Conservation (phyloP, 345 rosid species). For the Toxicodendron radicans region DNA sequence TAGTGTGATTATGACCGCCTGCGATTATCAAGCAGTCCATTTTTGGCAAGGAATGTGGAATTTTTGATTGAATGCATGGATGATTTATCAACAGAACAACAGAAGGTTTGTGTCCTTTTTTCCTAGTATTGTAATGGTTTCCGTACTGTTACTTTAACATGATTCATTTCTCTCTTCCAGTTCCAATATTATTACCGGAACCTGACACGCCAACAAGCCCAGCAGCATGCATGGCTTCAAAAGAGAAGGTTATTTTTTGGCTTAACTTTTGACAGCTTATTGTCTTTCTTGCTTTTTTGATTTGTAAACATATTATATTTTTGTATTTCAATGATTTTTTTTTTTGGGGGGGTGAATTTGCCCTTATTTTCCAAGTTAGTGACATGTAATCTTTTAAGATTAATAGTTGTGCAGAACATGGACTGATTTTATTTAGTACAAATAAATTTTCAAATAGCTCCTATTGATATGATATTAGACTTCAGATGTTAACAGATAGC, state of each 20-base stretch:
- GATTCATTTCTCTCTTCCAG: slow-evolving; percentile 39
- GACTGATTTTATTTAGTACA: neutral
- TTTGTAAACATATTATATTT: neutral
- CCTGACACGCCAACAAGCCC: slow-evolving; percentile 92
- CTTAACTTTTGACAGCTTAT: neutral
- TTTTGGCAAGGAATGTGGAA: slow-evolving; percentile 86
- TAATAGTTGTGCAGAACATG: neutral
- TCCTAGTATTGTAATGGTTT: neutral
- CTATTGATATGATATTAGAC: no score
- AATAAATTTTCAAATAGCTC: no score
- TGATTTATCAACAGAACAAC: slow-evolving; percentile 86
- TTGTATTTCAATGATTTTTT: neutral
- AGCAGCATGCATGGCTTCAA: slow-evolving; percentile 99
- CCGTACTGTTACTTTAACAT: slow-evolving; percentile 8
- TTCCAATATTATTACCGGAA: slow-evolving; percentile 85
- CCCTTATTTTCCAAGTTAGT: neutral
- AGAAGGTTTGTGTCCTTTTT: slow-evolving; percentile 57
- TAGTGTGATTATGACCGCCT: slow-evolving; percentile 95
- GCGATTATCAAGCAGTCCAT: slow-evolving; percentile 79
- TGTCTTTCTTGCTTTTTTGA: neutral
- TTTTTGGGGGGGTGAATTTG: neutral
- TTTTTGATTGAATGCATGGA: slow-evolving; percentile 99
- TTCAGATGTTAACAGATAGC: no score
- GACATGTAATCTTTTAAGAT: neutral
- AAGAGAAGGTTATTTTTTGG: slow-evolving; percentile 67